phyloP scores from a whole-genome alignment of 768 basidiomycete species.

The Russula virescens region DNA sequence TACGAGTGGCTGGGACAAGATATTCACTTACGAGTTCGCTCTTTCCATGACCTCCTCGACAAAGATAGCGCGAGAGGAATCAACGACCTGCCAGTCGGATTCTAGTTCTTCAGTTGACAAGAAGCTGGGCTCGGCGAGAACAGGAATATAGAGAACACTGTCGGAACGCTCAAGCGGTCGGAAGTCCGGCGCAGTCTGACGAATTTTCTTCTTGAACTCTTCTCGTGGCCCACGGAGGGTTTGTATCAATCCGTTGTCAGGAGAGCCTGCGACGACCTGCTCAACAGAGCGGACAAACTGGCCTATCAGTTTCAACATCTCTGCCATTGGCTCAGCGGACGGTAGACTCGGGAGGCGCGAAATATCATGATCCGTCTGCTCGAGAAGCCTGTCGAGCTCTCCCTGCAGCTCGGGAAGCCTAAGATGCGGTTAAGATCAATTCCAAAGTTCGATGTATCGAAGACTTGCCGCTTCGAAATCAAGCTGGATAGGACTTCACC shows the following conservation, averaged over 20 bases:
- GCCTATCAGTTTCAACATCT: conserved; percentile 43
- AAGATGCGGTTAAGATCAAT: neutral
- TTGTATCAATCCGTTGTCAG: conserved; percentile 50
- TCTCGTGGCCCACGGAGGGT: conserved; percentile 42
- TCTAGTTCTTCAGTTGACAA: conserved; percentile 38
- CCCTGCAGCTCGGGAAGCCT: conserved; percentile 58
- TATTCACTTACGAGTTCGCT: conserved; percentile 39
- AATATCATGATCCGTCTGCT: conserved; percentile 31
- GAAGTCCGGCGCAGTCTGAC: conserved; percentile 50
- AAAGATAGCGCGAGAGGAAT: conserved; percentile 32
- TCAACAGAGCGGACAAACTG: conserved; percentile 41
- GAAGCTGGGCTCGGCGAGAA: conserved; percentile 30
- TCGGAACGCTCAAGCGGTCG: conserved; percentile 37
- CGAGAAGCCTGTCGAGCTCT: conserved; percentile 44
- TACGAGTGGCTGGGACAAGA: neutral
- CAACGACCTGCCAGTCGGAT: conserved; percentile 23
- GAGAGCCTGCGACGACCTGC: conserved; percentile 44
- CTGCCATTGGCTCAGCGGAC: conserved; percentile 47
- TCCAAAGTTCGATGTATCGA: neutral
- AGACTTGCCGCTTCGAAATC: conserved; percentile 18
- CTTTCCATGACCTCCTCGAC: conserved; percentile 44
- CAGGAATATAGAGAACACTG: neutral
- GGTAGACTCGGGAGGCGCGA: conserved; percentile 42
- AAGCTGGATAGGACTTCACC: conserved; percentile 12
- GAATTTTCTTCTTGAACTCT: conserved; percentile 43